These are phyloP conservation scores for Leonotis leonurus DNA, from an alignment of 257 asterid species.

Conservation along the genomic window DNA sequence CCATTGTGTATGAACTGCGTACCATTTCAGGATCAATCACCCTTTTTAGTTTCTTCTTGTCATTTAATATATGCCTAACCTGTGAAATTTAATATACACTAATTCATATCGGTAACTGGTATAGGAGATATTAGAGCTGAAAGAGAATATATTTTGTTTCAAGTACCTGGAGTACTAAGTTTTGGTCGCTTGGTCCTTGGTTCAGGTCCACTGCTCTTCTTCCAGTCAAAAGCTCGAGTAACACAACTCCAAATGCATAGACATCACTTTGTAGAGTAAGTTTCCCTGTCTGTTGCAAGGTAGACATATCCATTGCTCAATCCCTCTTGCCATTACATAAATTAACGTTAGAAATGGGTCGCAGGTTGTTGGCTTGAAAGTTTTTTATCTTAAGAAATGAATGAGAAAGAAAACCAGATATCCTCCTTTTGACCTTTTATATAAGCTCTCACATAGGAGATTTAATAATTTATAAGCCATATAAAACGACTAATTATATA, in stretches of 20 bases:
- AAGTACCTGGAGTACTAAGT: conserved; percentile 81
- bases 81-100: conserved; percentile 27
- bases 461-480: not conserved
- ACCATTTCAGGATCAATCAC: conserved; percentile 81
- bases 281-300: conserved; percentile 86
- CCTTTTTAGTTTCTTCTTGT: conserved; percentile 77
- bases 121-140: conserved; percentile 6
- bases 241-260: conserved; percentile 92
- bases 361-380: conserved; percentile 1
- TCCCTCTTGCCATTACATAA: conserved; percentile 28
- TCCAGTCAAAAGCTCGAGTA: conserved; percentile 97
- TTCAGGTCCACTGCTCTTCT: conserved; percentile 89
- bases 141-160: not conserved
- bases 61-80: conserved; percentile 77
- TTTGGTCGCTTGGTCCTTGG: conserved; percentile 92
- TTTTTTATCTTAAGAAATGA: conserved; percentile 8
- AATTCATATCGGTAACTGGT: not conserved
- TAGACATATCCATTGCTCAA: conserved; percentile 33
- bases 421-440: not conserved
- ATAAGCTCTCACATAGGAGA: not conserved
- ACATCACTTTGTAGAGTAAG: conserved; percentile 97
- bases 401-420: not conserved
- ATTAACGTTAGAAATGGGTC: conserved; percentile 15
- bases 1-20: conserved; percentile 78
- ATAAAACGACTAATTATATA: not conserved